A percentile compares a stretch with the other conserved stretches of the same genome.
These are phyloP conservation scores for Camelina hispida DNA, from an alignment of 345 rosid genomes.

Conservation along the genomic window DNA sequence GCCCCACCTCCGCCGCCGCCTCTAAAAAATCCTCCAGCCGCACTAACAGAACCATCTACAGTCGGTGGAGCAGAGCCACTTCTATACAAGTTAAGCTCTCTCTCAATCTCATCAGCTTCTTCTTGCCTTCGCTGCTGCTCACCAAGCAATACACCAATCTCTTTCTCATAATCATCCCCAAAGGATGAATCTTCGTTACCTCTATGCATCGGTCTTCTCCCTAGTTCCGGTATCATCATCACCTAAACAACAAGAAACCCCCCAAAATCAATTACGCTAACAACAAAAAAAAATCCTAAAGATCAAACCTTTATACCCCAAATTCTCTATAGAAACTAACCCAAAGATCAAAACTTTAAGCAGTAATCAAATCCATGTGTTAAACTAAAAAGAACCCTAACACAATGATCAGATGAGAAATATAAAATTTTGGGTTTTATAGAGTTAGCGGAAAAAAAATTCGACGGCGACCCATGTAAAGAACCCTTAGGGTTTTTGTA, in stretches of 20 bases:
- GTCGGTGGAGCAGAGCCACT: constrained; percentile 98
- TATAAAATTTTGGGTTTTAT: constrained; percentile 21
- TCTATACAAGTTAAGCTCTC: constrained; percentile 68
- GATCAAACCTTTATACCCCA: constrained; percentile 43
- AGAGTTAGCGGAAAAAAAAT: constrained; percentile 51
- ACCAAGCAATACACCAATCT: constrained; percentile 60
- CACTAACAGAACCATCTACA: constrained; percentile 77
- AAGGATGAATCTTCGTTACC: constrained; percentile 69
- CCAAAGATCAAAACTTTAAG: constrained; percentile 53
- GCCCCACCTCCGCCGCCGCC: constrained; percentile 33
- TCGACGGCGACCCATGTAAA: constrained; percentile 90
- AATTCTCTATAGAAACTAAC: constrained; percentile 34
- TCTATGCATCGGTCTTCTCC: constrained; percentile 67
- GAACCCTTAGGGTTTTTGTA: constrained; percentile 90
- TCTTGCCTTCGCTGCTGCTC: constrained; percentile 68
- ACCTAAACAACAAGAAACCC: constrained; percentile 13
- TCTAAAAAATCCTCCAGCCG: constrained; percentile 69
- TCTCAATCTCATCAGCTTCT: constrained; percentile 64
- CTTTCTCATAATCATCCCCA: constrained; percentile 77
- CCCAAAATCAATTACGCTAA: neutral
- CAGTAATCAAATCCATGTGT: constrained; percentile 37
- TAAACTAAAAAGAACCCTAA: constrained; percentile 17
- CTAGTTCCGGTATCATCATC: constrained; percentile 9
- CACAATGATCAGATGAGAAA: constrained; percentile 30
- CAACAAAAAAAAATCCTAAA: constrained; percentile 24